Percentiles rank a stretch among this genome's conserved stretches.
Evolutionary conservation across 768 basidiomycete species (phyloP).

Genomic region (Fomitopsis pulvina): DNA sequence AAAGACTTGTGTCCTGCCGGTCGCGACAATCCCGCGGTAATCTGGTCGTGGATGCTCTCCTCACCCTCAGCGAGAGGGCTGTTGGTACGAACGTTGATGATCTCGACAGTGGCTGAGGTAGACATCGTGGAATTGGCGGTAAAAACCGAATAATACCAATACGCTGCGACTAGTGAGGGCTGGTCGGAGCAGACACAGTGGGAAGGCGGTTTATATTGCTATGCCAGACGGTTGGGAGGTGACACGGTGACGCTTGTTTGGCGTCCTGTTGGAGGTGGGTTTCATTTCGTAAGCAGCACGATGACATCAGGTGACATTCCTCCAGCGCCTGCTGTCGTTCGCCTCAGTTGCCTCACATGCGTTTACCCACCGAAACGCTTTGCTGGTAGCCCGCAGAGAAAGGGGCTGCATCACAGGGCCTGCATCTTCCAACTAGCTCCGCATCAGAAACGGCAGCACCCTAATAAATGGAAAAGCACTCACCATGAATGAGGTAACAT

Average conservation of each 20-base stretch:
- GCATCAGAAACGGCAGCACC: no score
- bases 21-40: slow-evolving; percentile 49
- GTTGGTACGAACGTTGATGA: slow-evolving; percentile 18
- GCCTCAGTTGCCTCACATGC: no score
- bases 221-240: not conserved
- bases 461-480: no score
- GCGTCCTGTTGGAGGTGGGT: no score
- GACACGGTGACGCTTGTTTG: not conserved
- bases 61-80: slow-evolving; percentile 4
- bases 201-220: not conserved
- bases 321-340: not conserved
- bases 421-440: no score
- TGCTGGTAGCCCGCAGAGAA: no score
- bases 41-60: slow-evolving; percentile 32
- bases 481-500: no score
- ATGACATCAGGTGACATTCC: not conserved
- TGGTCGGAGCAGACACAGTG: not conserved
- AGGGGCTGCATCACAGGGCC: no score
- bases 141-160: not conserved
- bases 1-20: slow-evolving; percentile 53
- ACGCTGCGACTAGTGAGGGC: not conserved
- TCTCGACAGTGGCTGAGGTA: slow-evolving; percentile 8
- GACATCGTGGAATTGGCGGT: not conserved
- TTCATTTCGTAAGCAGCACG: not conserved
- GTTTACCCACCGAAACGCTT: no score